phyloP scores from a whole-genome alignment of 2,329 filamentous ascomycete genomes.

The Metarhizium anisopliae region DNA sequence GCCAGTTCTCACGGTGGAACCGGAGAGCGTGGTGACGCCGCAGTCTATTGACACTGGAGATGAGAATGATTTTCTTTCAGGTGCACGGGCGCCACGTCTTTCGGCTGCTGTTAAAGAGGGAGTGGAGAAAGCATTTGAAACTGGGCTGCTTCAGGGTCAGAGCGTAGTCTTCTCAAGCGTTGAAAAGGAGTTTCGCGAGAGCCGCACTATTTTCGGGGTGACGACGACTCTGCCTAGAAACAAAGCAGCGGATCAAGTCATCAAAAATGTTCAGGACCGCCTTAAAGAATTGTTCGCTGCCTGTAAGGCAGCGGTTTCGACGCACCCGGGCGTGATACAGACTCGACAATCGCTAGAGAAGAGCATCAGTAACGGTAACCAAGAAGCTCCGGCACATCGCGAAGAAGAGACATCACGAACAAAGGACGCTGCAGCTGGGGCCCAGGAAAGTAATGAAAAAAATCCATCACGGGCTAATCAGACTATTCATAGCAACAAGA shows the following conservation, averaged over 20 bases:
- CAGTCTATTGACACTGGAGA: background rate
- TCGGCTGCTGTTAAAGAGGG: background rate
- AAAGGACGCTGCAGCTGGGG: too few relatives aligned
- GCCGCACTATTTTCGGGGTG: background rate
- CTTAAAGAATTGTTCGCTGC: background rate
- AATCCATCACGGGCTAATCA: background rate
- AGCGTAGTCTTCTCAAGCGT: background rate
- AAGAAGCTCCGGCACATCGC: background rate
- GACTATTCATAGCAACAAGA: background rate
- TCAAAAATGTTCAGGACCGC: background rate
- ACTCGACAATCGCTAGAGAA: background rate
- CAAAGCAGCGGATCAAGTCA: background rate
- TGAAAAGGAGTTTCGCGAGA: background rate
- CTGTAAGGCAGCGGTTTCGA: background rate
- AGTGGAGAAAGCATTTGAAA: background rate
- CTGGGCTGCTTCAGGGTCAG: background rate
- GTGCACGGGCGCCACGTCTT: background rate
- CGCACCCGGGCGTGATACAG: background rate
- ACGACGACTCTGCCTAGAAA: background rate
- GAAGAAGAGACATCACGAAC: background rate
- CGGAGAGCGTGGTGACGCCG: background rate
- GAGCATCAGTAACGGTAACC: background rate
- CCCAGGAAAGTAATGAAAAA: too few relatives aligned
- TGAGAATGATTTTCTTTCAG: background rate
- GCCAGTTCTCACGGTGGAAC: background rate